phyloP scores from a whole-genome alignment of 371 early-diverging fungal genomes.

The Lichtheimia hyalospora region DNA sequence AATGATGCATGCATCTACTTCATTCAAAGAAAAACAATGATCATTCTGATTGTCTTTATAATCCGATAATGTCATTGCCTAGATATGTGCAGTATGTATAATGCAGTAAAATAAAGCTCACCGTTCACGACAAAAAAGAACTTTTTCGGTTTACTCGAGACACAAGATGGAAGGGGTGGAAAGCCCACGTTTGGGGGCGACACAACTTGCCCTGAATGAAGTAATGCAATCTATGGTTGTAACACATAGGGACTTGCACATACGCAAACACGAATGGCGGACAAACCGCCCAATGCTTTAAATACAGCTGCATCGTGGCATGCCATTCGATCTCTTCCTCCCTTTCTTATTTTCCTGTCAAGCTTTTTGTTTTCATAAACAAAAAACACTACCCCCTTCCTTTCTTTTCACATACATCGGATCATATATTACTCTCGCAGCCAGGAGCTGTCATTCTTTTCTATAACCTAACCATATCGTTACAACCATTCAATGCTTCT shows the following conservation, averaged over 20 bases:
- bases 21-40: too few species aligned
- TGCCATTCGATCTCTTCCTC: constrained; percentile 6
- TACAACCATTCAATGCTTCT: constrained; percentile 15
- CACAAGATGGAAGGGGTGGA: constrained; percentile 24
- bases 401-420: constrained; percentile 14
- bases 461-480: constrained; percentile 1
- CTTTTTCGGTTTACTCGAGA: constrained; percentile 9
- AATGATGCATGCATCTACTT: too few species aligned
- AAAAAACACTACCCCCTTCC: constrained; percentile 20
- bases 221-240: constrained; percentile 32
- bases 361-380: constrained; percentile 7
- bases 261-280: neutral
- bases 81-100: neutral
- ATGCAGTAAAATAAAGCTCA: neutral
- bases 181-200: constrained; percentile 14
- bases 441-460: constrained; percentile 15
- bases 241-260: constrained; percentile 14
- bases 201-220: constrained; percentile 21
- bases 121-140: constrained; percentile 16
- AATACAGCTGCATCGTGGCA: too few species aligned
- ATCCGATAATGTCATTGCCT: neutral
- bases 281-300: neutral
- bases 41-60: too few species aligned
- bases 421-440: constrained; percentile 7
- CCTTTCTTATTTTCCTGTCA: constrained; percentile 9